Percentiles rank a stretch among this genome's conserved stretches.
phyloP scores from a whole-genome alignment of 2,329 filamentous ascomycete species.

The Fonsecaea multimorphosa region DNA sequence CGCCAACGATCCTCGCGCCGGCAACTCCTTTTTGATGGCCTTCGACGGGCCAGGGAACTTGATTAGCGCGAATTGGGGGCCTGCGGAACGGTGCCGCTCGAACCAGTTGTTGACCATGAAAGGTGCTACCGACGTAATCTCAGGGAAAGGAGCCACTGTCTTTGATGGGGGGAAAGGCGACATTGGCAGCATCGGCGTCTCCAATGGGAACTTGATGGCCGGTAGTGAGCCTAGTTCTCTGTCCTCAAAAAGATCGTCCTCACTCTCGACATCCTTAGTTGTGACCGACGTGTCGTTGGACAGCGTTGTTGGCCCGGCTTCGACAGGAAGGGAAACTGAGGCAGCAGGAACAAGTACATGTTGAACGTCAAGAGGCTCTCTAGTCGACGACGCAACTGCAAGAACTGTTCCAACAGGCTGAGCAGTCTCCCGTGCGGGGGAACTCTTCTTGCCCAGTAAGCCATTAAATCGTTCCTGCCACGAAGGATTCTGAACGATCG shows the following conservation, averaged over 20 bases:
- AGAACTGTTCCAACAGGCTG: conserved; percentile 35
- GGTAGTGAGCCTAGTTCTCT: conserved; percentile 81
- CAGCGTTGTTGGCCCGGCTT: not conserved
- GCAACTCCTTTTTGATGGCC: conserved; percentile 36
- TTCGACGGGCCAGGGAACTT: conserved; percentile 32
- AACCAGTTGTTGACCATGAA: conserved; percentile 34
- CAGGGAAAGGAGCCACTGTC: conserved; percentile 11
- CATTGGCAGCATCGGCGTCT: conserved; percentile 19
- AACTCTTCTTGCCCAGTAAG: conserved; percentile 69
- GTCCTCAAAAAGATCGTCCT: conserved; percentile 81
- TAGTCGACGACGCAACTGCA: conserved; percentile 70
- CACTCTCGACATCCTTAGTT: conserved; percentile 74
- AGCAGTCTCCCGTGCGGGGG: conserved; percentile 45
- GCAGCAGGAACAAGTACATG: conserved; percentile 28
- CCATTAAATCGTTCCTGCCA: conserved; percentile 69
- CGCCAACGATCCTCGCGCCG: conserved; percentile 24
- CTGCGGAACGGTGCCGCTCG: conserved; percentile 27
- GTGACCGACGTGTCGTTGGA: conserved; percentile 46
- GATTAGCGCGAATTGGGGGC: conserved; percentile 36
- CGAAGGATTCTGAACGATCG: conserved; percentile 55
- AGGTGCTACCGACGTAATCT: conserved; percentile 23
- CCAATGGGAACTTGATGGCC: conserved; percentile 66
- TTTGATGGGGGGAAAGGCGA: conserved; percentile 7
- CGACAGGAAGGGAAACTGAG: conserved; percentile 35
- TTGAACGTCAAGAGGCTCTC: conserved; percentile 66